phyloP scores from a whole-genome alignment of 495 filamentous ascomycete genomes.

The Annulohypoxylon stygium region DNA sequence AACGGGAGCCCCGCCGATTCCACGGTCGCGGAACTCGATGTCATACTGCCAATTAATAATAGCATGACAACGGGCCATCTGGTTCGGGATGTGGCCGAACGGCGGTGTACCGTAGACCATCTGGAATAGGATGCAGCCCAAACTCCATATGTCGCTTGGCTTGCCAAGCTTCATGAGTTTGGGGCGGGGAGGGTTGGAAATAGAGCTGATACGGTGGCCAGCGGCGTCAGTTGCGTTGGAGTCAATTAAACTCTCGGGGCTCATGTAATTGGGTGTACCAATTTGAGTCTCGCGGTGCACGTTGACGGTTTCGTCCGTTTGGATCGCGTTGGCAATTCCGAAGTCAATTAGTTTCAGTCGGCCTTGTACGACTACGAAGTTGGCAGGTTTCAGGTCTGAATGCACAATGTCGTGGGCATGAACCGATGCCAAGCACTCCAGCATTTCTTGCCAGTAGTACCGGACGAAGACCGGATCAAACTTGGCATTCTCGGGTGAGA shows the following conservation, averaged over 20 bases:
- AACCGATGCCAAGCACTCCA: slow-evolving; percentile 91
- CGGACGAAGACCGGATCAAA: slow-evolving; percentile 93
- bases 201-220: slow-evolving; percentile 50
- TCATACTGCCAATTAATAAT: slow-evolving; percentile 89
- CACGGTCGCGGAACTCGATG: slow-evolving; percentile 83
- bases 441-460: slow-evolving; percentile 99
- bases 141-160: slow-evolving; percentile 93
- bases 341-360: slow-evolving; percentile 92
- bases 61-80: slow-evolving; percentile 78
- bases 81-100: slow-evolving; percentile 90
- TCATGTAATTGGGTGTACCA: slow-evolving; percentile 99
- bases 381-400: slow-evolving; percentile 95
- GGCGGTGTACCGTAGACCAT: slow-evolving; percentile 95
- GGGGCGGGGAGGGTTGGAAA: slow-evolving; percentile 60
- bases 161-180: slow-evolving; percentile 97
- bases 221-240: slow-evolving; percentile 74
- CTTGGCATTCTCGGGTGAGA: slow-evolving; percentile 76
- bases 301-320: slow-evolving; percentile 93
- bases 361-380: slow-evolving; percentile 89
- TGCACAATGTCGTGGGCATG: slow-evolving; percentile 93
- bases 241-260: slow-evolving; percentile 91
- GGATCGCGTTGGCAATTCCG: slow-evolving; percentile 96
- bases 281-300: slow-evolving; percentile 96
- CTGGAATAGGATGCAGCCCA: slow-evolving; percentile 97
- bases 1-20: slow-evolving; percentile 78